These are phyloP conservation scores for Aspergillus thermomutatus DNA, from an alignment of 2,329 filamentous ascomycete genomes.

Conservation along the genomic window DNA sequence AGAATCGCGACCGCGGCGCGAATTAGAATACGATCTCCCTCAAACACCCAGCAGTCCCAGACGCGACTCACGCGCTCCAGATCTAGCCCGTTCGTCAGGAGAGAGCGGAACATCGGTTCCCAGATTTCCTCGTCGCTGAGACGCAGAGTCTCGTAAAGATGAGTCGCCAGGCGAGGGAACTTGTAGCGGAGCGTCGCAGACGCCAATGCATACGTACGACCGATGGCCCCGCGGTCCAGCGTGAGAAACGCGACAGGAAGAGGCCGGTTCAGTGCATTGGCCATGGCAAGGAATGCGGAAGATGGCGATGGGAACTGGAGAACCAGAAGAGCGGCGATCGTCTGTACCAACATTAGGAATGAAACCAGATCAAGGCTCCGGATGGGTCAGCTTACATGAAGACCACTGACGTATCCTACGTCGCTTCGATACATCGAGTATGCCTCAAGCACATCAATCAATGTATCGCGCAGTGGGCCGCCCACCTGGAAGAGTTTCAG, in stretches of 20 bases:
- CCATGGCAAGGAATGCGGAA: conserved; percentile 57
- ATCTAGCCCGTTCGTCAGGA: conserved; percentile 52
- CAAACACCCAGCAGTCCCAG: conserved; percentile 62
- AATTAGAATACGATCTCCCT: conserved; percentile 53
- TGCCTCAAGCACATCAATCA: conserved; percentile 59
- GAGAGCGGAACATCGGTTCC: conserved; percentile 52
- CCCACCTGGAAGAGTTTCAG: conserved; percentile 56
- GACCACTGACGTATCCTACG: conserved; percentile 58
- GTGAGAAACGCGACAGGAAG: conserved; percentile 60
- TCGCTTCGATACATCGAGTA: conserved; percentile 63
- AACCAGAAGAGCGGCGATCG: conserved; percentile 57
- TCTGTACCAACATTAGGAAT: conserved; percentile 22
- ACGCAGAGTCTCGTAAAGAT: conserved; percentile 44
- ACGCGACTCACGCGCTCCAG: conserved; percentile 54
- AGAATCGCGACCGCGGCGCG: conserved; percentile 44
- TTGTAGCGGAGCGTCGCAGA: conserved; percentile 58
- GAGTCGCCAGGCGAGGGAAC: conserved; percentile 52
- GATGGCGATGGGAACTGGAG: conserved; percentile 53
- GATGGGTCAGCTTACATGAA: conserved; percentile 45
- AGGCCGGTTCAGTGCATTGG: conserved; percentile 60
- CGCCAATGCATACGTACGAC: conserved; percentile 54
- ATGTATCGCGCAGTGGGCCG: conserved; percentile 52
- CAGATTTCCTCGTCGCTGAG: conserved; percentile 46
- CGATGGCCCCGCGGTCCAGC: conserved; percentile 53
- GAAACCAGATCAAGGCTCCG: neutral